phyloP scores from a whole-genome alignment of 352 stramenopile species.

The Globisporangium cederbergense region DNA sequence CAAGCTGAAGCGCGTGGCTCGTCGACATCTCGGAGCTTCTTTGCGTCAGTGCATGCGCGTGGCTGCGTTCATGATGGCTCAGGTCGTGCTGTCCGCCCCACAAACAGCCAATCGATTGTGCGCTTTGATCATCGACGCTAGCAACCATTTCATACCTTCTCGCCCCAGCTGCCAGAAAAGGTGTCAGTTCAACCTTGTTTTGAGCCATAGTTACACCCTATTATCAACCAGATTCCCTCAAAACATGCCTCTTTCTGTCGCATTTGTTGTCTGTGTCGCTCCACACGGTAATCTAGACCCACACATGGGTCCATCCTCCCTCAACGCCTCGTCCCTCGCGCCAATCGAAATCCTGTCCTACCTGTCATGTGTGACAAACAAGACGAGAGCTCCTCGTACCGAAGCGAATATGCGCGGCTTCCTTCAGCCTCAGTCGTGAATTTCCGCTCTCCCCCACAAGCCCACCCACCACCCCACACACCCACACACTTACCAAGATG shows the following conservation, averaged over 20 bases:
- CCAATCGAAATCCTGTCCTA: background rate
- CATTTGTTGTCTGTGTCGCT: background rate
- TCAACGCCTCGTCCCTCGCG: background rate
- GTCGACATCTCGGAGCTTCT: no score
- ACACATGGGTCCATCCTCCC: background rate
- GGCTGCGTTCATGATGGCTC: background rate
- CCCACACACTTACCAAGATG: conserved; percentile 20
- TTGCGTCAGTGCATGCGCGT: background rate
- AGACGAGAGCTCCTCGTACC: background rate
- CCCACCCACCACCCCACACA: conserved; percentile 5
- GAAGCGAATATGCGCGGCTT: conserved; percentile 4
- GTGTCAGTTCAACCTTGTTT: background rate
- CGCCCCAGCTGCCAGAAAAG: background rate
- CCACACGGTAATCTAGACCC: background rate
- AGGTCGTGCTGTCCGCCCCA: no score
- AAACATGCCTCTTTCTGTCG: background rate
- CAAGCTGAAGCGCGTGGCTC: no score
- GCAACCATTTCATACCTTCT: background rate
- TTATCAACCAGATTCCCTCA: background rate
- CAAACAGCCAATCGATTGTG: no score
- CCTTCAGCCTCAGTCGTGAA: conserved; percentile 15
- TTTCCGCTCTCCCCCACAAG: background rate
- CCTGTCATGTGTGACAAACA: no score
- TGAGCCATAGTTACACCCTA: background rate
- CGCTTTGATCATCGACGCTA: background rate